Percentiles rank a stretch among this genome's conserved stretches.
Evolutionary conservation across 139 green algal species (phyloP).

Genomic region (Ettlia oleoabundans): DNA sequence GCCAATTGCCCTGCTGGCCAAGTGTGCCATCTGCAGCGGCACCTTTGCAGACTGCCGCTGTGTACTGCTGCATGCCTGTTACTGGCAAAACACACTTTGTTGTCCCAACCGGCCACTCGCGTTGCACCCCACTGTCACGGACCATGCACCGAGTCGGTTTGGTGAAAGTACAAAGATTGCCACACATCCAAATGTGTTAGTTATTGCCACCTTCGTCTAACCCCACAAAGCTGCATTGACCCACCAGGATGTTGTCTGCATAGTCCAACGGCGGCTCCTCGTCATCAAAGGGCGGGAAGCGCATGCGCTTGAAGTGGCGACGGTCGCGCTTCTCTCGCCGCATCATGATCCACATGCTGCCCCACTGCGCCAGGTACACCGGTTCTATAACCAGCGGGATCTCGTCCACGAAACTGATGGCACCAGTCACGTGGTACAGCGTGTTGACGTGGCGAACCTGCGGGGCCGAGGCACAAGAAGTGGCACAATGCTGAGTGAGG

Average conservation of each 20-base stretch:
- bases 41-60: too few species aligned
- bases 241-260: slow-evolving; percentile 95
- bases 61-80: too few species aligned
- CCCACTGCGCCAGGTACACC: slow-evolving; percentile 97
- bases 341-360: slow-evolving; percentile 99
- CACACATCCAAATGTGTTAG: too few species aligned
- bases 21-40: too few species aligned
- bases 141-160: too few species aligned
- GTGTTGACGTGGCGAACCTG: slow-evolving; percentile 95
- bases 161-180: background rate
- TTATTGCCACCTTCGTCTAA: background rate
- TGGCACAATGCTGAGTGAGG: background rate
- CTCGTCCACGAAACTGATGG: slow-evolving; percentile 99
- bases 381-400: slow-evolving; percentile 97
- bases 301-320: slow-evolving; percentile 99
- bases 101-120: too few species aligned
- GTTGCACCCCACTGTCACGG: too few species aligned
- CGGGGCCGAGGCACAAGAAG: background rate
- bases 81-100: too few species aligned
- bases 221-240: background rate
- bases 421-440: slow-evolving; percentile 99
- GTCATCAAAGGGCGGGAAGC: slow-evolving; percentile 99
- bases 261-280: slow-evolving; percentile 99
- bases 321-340: slow-evolving; percentile 98
- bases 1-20: too few species aligned